Evolutionary conservation across 164 flowering plant genomes (phyloP), one percentile per base, ranked within the genome.

Genomic region (Umbilicus rupestris): DNA sequence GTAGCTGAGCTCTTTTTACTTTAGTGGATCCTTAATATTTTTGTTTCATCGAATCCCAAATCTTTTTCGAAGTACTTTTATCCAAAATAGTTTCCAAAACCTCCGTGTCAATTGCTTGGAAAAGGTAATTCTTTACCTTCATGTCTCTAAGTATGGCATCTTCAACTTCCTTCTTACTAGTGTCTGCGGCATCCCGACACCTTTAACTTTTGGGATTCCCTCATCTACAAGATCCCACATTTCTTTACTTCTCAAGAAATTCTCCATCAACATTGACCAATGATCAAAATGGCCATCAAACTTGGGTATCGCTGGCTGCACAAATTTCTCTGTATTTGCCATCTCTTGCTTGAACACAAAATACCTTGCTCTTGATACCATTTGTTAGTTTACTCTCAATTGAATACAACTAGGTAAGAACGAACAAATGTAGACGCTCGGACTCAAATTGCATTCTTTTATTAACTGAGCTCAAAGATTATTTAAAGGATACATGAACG

Each of bases 351-450:
- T 12, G 16, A 14, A 7, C 16, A 41, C 45, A 7, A 41, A 10
- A 41, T 7, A 10, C 12, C 66, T 39, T 35, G 24, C 29, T 29
- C 26, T 29, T 64, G 66, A 64, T 64, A 62, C 65, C 65, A 62
- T 29, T 29, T 62, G 65, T 62, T 10, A 30, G 22, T 26, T 20
- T 41, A 41, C 45, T 7, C 45, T 41, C 45, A 14, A 41, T 10
- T 41, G 45, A 41, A 2, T 41, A 41, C 45, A 41, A 41, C 0
- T 41, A 41, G 12, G 45, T 14, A 41, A 14, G 45, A 41, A 41
- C 12, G 2, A 3, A 10, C 45, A 41, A 37, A 37, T 37, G 8
- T 4, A 41, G 12, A 41, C 10, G 45, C 45, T 4, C 12, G 0
- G 45, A 41, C 45, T 41, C 45, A 41, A 41, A 3, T 41, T 41